These are phyloP conservation scores for Botrytis medusae DNA, from an alignment of 2,329 filamentous ascomycete species.

Conservation along the genomic window DNA sequence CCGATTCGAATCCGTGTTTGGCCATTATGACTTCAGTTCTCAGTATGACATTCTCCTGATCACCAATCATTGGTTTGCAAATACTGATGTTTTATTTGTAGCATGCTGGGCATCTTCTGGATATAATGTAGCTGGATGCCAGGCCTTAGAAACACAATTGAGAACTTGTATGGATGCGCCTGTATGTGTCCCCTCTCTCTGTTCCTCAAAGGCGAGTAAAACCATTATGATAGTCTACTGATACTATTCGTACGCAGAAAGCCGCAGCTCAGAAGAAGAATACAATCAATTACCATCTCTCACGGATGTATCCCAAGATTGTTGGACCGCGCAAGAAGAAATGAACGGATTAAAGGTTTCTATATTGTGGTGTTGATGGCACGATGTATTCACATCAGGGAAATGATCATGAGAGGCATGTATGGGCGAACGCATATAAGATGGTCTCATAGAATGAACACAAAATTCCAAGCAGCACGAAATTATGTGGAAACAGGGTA, in stretches of 20 bases:
- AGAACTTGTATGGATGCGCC: constrained; percentile 78
- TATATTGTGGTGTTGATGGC: not conserved
- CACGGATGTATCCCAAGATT: constrained; percentile 72
- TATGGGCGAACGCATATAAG: not conserved
- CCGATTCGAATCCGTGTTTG: constrained; percentile 63
- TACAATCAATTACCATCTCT: constrained; percentile 88
- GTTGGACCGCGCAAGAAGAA: constrained; percentile 69
- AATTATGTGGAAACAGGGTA: not conserved
- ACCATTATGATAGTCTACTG: not conserved
- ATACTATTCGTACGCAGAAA: constrained; percentile 47
- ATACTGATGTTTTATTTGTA: constrained; percentile 40
- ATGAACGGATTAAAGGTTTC: constrained; percentile 34
- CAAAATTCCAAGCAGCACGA: not conserved
- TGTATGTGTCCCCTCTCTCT: constrained; percentile 47
- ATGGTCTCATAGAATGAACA: not conserved
- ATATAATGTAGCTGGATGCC: constrained; percentile 61
- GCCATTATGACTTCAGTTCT: constrained; percentile 66
- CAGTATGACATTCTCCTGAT: constrained; percentile 48
- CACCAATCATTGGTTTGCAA: not conserved
- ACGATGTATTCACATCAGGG: not conserved
- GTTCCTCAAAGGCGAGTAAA: not conserved
- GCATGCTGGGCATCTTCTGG: constrained; percentile 84
- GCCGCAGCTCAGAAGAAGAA: constrained; percentile 61
- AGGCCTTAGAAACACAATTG: constrained; percentile 58
- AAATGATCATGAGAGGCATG: not conserved